A percentile compares a stretch with the other conserved stretches of the same genome.
These are phyloP conservation scores for Lachnellula hyalina DNA, from an alignment of 2,329 filamentous ascomycete species.

Conservation along the genomic window DNA sequence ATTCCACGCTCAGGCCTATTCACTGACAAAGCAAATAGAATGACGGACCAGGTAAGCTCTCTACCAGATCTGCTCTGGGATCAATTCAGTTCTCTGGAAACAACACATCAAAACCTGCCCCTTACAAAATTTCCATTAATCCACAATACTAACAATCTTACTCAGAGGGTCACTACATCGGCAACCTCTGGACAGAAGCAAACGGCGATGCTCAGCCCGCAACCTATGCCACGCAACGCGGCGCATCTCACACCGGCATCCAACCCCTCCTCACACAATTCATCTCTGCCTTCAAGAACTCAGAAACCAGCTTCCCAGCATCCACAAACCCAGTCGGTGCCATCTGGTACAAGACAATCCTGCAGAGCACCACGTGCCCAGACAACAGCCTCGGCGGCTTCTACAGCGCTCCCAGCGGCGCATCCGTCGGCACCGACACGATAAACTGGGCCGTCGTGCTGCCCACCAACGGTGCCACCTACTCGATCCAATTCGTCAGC, in stretches of 20 bases:
- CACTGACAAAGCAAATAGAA: no score
- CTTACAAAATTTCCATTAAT: background rate
- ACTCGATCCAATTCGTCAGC: no score
- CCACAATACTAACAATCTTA: conserved; percentile 30
- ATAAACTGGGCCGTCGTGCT: no score
- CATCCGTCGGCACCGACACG: no score
- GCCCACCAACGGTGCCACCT: no score
- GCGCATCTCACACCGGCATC: conserved; percentile 28
- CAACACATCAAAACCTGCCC: background rate
- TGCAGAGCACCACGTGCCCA: background rate
- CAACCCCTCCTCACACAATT: conserved; percentile 34
- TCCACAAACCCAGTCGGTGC: conserved; percentile 24
- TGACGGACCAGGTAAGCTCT: no score
- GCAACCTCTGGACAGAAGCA: conserved; percentile 30
- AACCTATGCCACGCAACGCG: conserved; percentile 29
- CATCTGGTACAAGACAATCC: conserved; percentile 29
- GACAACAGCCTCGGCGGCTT: no score
- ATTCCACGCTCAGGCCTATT: no score
- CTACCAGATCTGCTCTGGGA: no score
- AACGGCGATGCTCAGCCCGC: conserved; percentile 22
- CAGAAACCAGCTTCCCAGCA: conserved; percentile 7
- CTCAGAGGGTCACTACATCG: conserved; percentile 35
- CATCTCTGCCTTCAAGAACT: conserved; percentile 31
- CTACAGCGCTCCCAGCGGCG: no score
- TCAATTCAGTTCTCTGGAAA: no score